A percentile compares a stretch with the other conserved stretches of the same genome.
Conservation (phyloP, 805 yeast genomes). For the Wickerhamiella shivajii region DNA sequence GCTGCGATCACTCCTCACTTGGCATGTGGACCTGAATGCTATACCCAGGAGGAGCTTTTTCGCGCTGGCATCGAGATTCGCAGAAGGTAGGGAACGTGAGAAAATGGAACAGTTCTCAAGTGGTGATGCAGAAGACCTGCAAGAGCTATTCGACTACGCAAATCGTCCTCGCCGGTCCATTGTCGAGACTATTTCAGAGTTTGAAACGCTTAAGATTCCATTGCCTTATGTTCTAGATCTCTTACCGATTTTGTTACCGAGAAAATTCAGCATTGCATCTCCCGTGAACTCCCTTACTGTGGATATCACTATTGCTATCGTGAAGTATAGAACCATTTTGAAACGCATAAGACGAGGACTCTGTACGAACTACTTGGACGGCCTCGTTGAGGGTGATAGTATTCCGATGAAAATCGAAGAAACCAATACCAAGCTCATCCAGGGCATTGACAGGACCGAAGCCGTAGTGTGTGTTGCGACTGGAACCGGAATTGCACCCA, state of each 20-base stretch:
- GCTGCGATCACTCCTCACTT: constrained; percentile 51
- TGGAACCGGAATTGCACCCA: constrained; percentile 95
- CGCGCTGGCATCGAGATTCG: constrained; percentile 57
- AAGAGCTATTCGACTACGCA: constrained; percentile 82
- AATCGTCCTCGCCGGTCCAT: constrained; percentile 83
- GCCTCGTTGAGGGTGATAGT: constrained; percentile 33
- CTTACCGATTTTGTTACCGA: constrained; percentile 64
- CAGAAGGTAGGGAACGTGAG: constrained; percentile 59
- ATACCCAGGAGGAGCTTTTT: constrained; percentile 81
- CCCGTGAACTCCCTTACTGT: constrained; percentile 21
- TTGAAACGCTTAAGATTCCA: constrained; percentile 62
- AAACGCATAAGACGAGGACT: constrained; percentile 64
- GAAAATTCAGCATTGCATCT: constrained; percentile 78
- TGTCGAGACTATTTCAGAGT: constrained; percentile 71
- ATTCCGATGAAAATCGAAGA: constrained; percentile 32
- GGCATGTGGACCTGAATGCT: constrained; percentile 69
- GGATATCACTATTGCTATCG: constrained; percentile 70
- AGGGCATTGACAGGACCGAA: constrained; percentile 19
- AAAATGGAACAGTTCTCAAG: constrained; percentile 62
- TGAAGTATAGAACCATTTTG: constrained; percentile 71
- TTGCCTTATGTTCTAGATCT: constrained; percentile 59
- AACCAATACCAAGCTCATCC: constrained; percentile 26
- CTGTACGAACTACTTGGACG: constrained; percentile 63
- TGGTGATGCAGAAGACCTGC: constrained; percentile 50
- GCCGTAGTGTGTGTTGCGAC: constrained; percentile 73